Evolutionary conservation across 2,329 filamentous ascomycete genomes (phyloP), one percentile per base, ranked within the genome.

Genomic region (Trichoderma oligosporum): DNA sequence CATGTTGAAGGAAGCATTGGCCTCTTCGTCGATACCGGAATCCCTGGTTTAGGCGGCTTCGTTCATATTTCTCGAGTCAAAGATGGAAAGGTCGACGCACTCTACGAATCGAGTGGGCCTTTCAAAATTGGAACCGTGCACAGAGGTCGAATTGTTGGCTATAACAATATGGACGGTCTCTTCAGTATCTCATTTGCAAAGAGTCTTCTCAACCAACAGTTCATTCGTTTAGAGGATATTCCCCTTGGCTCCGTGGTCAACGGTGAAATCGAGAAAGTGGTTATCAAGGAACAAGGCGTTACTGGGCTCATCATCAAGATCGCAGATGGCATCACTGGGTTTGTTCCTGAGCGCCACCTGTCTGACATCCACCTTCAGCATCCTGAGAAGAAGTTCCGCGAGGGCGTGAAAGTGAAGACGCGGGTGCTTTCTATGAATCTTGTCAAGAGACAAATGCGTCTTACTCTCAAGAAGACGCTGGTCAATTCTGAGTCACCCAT

Each of bases 331-430:
- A 91, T 99, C 62, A 87, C 84, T 49, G 94, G 91, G n/a, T 81
- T 96, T 57, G 91, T 97, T 2, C 83, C 91, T 3, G 89, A 93
- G 67, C 85, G 87, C 68, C 95, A 99, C 69, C 79, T 99, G 65
- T 87, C 94, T 44, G 95, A 99, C 70, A 82, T 94, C 12, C 85
- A 85, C 60, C 78, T 99, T 22, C 89, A 94, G 68, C 89, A 97
- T 66, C 94, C 94, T 0, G 94, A 99, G 72, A 95, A 93, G 78
- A 97, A 97, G 70, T 99, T 97, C 74, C 84, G 88, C 60, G 89
- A 93, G 70, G 91, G 91, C 1, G 83, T 89, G 71, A 83, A 87
- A 52, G 86, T 99, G 61, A 96, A 89, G 64, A 88, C 89, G 18
- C 83, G 93, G 60, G 89, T 99, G 24, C 75, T 99, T 25, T 95